Base-by-base conservation (phyloP, 169 alveolate genomes). In the Cytauxzoon felis region DNA sequence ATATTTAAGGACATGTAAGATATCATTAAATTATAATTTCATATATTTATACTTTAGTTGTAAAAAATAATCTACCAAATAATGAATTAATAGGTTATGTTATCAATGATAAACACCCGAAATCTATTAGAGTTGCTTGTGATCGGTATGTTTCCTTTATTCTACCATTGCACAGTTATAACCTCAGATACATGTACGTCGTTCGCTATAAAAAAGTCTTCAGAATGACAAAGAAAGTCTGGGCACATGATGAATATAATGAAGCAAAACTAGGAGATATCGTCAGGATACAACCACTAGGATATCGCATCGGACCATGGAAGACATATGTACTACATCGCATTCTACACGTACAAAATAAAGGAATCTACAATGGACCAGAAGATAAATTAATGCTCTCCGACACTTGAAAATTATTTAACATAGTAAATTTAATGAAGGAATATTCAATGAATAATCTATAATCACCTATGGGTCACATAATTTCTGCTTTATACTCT, bases 51-150 rank as follows among this genome's bases (percentile, higher is more conserved):
- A 38, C 18, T 51, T 1, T 73, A 88, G 95, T 87, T 49, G 60
- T 80, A 78, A 90, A 88, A 78, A 91, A 91, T 58, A 78, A 81
- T 47, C 81, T 88, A 48, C 94, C 95, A 5, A 85, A 85, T 67
- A 89, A 91, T 51, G 95, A 91, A 71, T 85, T 91, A 78, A 64
- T 85, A 48, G 96, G 96, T 18, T 92, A 90, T 67, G 96, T 92
- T 51, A 87, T 92, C 66, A 92, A 92, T 76, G 96, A 92, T 84
- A 92, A 92, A 61, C 96, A 92, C 63, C 96, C 96, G 21, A 92
- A 90, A 60, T 65, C 92, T 34, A 88, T 92, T 49, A 72, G 96
- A 42, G 96, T 92, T 24, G 94, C 94, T 43, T 91, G 95, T 30
- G 95, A 91, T 64, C 78, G 93, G 93, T 88, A 47, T 2, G 40